phyloP scores from a whole-genome alignment of 495 filamentous ascomycete genomes.

The Hypoxylon fuscum region DNA sequence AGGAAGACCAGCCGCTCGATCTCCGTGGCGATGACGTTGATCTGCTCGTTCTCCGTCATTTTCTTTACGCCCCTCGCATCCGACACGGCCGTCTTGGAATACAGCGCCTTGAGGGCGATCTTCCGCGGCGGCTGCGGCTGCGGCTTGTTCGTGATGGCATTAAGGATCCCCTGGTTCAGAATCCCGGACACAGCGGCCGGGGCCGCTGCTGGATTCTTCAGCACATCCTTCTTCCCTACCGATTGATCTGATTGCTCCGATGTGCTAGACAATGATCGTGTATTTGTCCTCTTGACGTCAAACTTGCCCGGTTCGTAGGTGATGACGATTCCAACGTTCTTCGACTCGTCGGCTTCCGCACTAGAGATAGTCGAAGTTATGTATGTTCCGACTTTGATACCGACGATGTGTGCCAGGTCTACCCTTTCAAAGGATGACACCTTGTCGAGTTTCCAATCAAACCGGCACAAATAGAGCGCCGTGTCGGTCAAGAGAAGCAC shows the following conservation, averaged over 20 bases:
- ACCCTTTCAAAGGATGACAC: conserved; percentile 90
- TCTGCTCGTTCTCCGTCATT: conserved; percentile 73
- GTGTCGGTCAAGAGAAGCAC: conserved; percentile 86
- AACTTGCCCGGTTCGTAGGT: conserved; percentile 73
- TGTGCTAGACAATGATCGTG: conserved; percentile 75
- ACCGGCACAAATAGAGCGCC: conserved; percentile 85
- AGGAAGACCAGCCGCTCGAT: conserved; percentile 56
- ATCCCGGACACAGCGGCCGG: conserved; percentile 25
- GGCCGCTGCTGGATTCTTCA: conserved; percentile 19
- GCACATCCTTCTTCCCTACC: conserved; percentile 28
- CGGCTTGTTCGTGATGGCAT: conserved; percentile 37
- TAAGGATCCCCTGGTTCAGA: conserved; percentile 35
- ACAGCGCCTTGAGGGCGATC: conserved; percentile 69
- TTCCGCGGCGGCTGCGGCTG: conserved; percentile 41
- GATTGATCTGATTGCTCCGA: conserved; percentile 41
- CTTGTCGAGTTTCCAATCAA: conserved; percentile 94
- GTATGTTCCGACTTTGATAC: conserved; percentile 82
- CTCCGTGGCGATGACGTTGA: conserved; percentile 74
- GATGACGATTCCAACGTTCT: conserved; percentile 84
- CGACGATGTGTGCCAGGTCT: conserved; percentile 72
- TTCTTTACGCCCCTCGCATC: conserved; percentile 51
- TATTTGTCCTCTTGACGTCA: conserved; percentile 81
- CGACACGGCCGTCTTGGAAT: conserved; percentile 60
- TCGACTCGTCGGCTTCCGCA: conserved; percentile 74
- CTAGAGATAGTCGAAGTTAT: conserved; percentile 85